Percentiles rank a stretch among this genome's conserved stretches.
These are phyloP conservation scores for Neurospora sp. DNA, from an alignment of 495 filamentous ascomycete genomes.

Conservation along the genomic window DNA sequence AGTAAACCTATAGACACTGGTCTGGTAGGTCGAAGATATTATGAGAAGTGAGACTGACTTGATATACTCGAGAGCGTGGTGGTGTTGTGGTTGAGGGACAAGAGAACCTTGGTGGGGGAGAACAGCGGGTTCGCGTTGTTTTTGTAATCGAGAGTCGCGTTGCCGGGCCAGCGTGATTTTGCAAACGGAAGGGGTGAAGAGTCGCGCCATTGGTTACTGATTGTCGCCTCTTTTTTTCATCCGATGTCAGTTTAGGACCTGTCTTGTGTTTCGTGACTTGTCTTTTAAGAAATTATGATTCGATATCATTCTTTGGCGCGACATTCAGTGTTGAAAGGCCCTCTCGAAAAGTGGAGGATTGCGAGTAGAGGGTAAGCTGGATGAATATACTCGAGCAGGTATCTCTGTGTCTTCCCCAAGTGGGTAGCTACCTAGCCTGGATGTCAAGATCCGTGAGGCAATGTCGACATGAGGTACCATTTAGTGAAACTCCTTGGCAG, in stretches of 20 bases:
- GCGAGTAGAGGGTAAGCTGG: background rate
- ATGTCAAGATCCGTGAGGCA: background rate
- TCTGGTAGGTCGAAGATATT: background rate
- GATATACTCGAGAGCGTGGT: background rate
- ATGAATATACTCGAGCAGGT: background rate
- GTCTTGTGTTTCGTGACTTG: background rate
- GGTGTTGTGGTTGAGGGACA: background rate
- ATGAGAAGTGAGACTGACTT: background rate
- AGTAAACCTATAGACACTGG: background rate
- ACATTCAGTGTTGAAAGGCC: background rate
- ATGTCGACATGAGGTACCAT: background rate
- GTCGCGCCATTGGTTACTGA: background rate
- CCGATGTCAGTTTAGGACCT: background rate
- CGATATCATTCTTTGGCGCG: background rate
- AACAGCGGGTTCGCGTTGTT: background rate
- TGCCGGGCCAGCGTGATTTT: background rate
- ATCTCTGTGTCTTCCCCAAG: background rate
- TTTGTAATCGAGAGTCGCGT: background rate
- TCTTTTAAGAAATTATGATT: background rate
- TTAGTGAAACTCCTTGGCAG: background rate
- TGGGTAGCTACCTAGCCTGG: background rate
- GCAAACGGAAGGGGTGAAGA: background rate
- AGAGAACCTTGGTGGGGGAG: background rate
- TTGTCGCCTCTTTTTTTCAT: background rate
- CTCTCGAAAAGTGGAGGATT: background rate